Base-by-base conservation (phyloP, 2,329 filamentous ascomycete genomes). In the Aquanectria penicillioides region DNA sequence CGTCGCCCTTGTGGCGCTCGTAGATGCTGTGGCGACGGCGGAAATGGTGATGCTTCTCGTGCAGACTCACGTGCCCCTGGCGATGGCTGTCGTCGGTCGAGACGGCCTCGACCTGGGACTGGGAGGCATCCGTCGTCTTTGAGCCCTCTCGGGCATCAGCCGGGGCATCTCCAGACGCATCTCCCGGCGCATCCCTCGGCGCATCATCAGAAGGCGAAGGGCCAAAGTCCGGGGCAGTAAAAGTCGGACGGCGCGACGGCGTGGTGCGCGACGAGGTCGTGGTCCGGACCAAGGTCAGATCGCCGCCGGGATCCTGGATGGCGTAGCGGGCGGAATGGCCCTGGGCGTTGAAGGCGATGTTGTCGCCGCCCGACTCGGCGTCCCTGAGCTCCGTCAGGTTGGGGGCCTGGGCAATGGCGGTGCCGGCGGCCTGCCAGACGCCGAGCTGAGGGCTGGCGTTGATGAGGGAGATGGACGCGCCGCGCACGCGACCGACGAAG, bases 381-480 rank as follows among this genome's bases (percentile, higher is more conserved):
- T 70, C 69, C 46, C 70, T 68, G 6, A 72, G 66, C 56, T 72
- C 70, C 0, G 64, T 66, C 26, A 72, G 63, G 26, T 68, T 71
- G 18, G 70, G 70, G 4, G 70, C 70, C 37, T 72, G 70, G 12
- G 69, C 70, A 43, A 72, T 70, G 38, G 70, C 70, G 13, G 70
- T 72, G 43, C 70, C 70, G 33, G 70, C 63, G 44, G 70, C 70
- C 60, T 72, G 70, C 70, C 70, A 72, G 53, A 70, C 66, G 52
- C 70, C 70, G 34, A 72, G 59, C 57, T 72, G 70, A 3, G 69
- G 70, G 43, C 69, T 72, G 36, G 62, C 60, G 26, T 70, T 69
- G 29, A 71, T 59, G 40, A 72, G 22, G 12, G 68, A 68, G 38
- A 70, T 12, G 22, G 70, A 72, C 10, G 69, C 70, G 28, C 66